These are phyloP conservation scores for Debaryomycetaceae sp. DNA, from an alignment of 1,139 yeast genomes.

Conservation along the genomic window DNA sequence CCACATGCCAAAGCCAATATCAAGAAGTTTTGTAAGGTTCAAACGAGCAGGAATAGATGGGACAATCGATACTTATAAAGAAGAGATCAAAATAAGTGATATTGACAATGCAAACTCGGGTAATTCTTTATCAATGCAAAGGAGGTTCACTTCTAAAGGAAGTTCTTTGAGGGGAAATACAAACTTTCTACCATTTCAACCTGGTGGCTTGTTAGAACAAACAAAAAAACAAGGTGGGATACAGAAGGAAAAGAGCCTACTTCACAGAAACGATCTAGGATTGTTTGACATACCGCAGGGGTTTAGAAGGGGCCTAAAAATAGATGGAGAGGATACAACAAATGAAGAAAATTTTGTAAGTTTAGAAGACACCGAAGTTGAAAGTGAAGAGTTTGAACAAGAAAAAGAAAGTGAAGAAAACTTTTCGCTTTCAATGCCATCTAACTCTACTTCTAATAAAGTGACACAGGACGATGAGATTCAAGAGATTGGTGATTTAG, in stretches of 20 bases:
- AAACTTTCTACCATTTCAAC: constrained; percentile 82
- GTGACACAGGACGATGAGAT: constrained; percentile 23
- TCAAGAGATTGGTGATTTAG: constrained; percentile 64
- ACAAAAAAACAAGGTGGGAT: constrained; percentile 19
- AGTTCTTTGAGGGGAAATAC: constrained; percentile 70
- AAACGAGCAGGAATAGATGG: constrained; percentile 78
- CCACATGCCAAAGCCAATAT: constrained; percentile 48
- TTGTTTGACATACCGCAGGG: constrained; percentile 84
- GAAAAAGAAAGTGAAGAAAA: constrained; percentile 21
- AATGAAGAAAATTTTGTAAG: neutral
- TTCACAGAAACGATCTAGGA: constrained; percentile 73
- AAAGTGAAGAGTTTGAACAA: constrained; percentile 13
- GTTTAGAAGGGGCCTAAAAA: constrained; percentile 62
- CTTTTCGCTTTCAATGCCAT: constrained; percentile 3
- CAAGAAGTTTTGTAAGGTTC: constrained; percentile 57
- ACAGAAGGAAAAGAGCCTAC: constrained; percentile 32
- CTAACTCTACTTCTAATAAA: neutral
- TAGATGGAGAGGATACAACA: constrained; percentile 10
- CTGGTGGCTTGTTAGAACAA: constrained; percentile 72
- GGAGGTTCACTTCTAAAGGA: constrained; percentile 63
- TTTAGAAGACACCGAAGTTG: constrained; percentile 10
- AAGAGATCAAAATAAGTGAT: constrained; percentile 53
- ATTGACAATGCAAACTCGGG: constrained; percentile 55
- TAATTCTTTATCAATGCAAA: constrained; percentile 67
- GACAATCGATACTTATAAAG: constrained; percentile 57